Conservation (phyloP, 78 protist genomes). For the Bodo saltans region DNA sequence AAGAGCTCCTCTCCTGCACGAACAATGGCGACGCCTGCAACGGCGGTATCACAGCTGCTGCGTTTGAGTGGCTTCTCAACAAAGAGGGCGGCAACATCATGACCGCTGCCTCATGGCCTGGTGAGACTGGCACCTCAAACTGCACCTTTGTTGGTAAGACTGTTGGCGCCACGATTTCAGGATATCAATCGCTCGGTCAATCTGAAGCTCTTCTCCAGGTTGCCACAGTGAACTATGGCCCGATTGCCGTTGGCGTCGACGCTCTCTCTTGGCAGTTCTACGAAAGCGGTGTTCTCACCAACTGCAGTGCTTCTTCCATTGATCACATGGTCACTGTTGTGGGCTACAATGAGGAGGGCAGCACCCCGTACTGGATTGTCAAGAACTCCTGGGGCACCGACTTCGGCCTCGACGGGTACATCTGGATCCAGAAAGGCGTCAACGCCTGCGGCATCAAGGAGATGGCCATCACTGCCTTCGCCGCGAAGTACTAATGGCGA, state of each 20-base stretch:
- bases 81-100: neutral
- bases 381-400: constrained; percentile 44
- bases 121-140: neutral
- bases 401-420: constrained; percentile 38
- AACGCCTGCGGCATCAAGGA: constrained; percentile 27
- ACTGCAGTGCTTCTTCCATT: neutral
- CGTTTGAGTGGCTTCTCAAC: constrained; percentile 16
- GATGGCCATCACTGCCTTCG: too few species aligned
- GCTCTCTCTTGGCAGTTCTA: constrained; percentile 29
- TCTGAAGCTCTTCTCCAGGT: neutral
- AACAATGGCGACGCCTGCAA: constrained; percentile 38
- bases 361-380: constrained; percentile 24
- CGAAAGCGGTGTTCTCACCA: constrained; percentile 35
- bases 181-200: neutral
- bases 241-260: constrained; percentile 37
- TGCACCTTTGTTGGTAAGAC: constrained; percentile 2
- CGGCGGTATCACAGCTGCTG: constrained; percentile 31
- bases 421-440: constrained; percentile 19
- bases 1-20: constrained; percentile 52
- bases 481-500: too few species aligned
- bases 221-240: constrained; percentile 17
- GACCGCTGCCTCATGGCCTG: constrained; percentile 33
- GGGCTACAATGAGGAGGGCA: constrained; percentile 13
- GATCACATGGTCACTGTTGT: constrained; percentile 50
- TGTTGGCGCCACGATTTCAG: constrained; percentile 8